Percentiles rank a stretch among this genome's conserved stretches.
Evolutionary conservation across 2,329 filamentous ascomycete species (phyloP).

Genomic region (Lecanicillium sp.): DNA sequence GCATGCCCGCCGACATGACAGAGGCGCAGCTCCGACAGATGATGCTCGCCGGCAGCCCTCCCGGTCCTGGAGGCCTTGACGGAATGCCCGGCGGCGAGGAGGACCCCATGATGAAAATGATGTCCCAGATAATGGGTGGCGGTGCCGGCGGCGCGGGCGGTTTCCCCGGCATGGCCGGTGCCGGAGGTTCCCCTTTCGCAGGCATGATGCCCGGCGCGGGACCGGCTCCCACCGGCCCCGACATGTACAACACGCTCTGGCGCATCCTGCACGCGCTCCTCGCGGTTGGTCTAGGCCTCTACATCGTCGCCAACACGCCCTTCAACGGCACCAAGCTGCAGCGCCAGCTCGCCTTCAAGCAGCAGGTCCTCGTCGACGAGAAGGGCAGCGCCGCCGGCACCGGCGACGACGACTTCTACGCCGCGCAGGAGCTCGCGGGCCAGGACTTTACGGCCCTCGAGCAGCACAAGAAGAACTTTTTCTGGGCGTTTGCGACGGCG

Average conservation of each 20-base stretch:
- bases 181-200: constrained; percentile 28
- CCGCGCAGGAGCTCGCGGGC: too few relatives aligned
- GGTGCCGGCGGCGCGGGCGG: constrained; percentile 24
- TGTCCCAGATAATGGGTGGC: constrained; percentile 62
- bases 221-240: constrained; percentile 26
- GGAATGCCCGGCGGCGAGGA: constrained; percentile 21
- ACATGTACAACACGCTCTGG: constrained; percentile 52
- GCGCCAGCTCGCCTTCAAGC: constrained; percentile 39
- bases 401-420: neutral
- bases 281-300: constrained; percentile 62
- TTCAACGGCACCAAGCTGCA: constrained; percentile 62
- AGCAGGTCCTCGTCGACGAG: constrained; percentile 22
- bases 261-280: constrained; percentile 68
- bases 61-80: neutral
- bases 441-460: constrained; percentile 24
- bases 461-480: constrained; percentile 44
- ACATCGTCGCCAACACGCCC: constrained; percentile 60
- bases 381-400: constrained; percentile 17
- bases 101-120: constrained; percentile 50
- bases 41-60: constrained; percentile 44
- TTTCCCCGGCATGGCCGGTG: constrained; percentile 25
- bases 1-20: constrained; percentile 29
- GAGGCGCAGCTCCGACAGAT: constrained; percentile 59
- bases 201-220: constrained; percentile 38
- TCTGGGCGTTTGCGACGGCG: constrained; percentile 74